Percentiles rank a stretch among this genome's conserved stretches.
Evolutionary conservation across 164 flowering plant species (phyloP).

Genomic region (Dillenia suffruticosa): DNA sequence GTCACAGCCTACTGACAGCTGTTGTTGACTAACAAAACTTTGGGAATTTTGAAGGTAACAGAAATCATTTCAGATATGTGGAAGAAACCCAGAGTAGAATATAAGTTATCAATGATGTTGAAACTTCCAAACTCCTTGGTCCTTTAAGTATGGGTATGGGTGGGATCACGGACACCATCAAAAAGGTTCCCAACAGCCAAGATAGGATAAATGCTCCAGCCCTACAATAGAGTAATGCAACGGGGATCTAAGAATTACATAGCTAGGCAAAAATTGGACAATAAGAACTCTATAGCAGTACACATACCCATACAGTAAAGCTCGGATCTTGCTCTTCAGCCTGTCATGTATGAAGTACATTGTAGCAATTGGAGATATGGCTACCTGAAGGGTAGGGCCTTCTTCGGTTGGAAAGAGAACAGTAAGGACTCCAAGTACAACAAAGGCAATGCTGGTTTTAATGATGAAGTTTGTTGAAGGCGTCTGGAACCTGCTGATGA

Average conservation of each 20-base stretch:
- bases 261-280: background rate
- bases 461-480: conserved; percentile 64
- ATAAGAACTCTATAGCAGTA: background rate
- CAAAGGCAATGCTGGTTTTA: conserved; percentile 59
- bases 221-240: conserved; percentile 35
- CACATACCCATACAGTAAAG: conserved; percentile 82
- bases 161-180: conserved; percentile 94
- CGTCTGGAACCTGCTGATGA: conserved; percentile 66
- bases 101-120: conserved; percentile 67
- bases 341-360: conserved; percentile 74
- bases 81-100: conserved; percentile 89
- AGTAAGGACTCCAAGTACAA: conserved; percentile 77
- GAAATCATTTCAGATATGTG: conserved; percentile 58
- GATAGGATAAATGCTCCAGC: conserved; percentile 71
- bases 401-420: conserved; percentile 91
- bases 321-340: conserved; percentile 66
- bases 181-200: conserved; percentile 90
- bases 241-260: background rate
- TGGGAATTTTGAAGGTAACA: background rate
- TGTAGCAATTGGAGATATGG: conserved; percentile 69
- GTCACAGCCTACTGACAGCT: background rate
- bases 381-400: conserved; percentile 96
- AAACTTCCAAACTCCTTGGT: conserved; percentile 79
- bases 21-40: conserved; percentile 8
- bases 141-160: conserved; percentile 74